Conservation (phyloP, 768 basidiomycete species). For the Mycena epipterygia region DNA sequence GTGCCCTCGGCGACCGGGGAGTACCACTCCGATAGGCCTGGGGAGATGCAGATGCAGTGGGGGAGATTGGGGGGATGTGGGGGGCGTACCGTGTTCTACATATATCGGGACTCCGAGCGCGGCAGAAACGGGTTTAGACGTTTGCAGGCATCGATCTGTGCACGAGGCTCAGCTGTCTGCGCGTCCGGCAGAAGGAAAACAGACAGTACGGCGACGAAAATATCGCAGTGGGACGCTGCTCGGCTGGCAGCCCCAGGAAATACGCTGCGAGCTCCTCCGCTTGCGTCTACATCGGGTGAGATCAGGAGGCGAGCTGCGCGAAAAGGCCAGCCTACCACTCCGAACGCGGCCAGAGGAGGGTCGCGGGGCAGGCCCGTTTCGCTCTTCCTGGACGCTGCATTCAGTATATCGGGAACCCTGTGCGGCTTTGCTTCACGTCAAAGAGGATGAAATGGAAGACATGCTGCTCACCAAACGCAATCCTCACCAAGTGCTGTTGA, state of each 20-base stretch:
- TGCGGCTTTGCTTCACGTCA: neutral
- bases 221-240: conserved; percentile 80
- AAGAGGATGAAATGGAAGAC: neutral
- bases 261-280: conserved; percentile 79
- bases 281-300: conserved; percentile 62
- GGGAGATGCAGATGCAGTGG: neutral
- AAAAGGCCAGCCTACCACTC: conserved; percentile 67
- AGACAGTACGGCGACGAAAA: conserved; percentile 90
- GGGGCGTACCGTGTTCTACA: conserved; percentile 78
- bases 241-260: conserved; percentile 73
- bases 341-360: conserved; percentile 79
- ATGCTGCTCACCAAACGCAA: conserved; percentile 1
- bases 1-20: conserved; percentile 76
- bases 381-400: conserved; percentile 62
- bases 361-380: conserved; percentile 79
- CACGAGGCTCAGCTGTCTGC: neutral
- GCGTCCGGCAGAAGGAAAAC: conserved; percentile 25
- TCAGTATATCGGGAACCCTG: conserved; percentile 13
- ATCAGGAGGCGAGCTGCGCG: neutral
- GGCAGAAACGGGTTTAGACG: conserved; percentile 72
- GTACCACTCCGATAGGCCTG: conserved; percentile 86
- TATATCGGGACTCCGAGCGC: conserved; percentile 78
- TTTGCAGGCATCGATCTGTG: conserved; percentile 90
- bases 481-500: conserved; percentile 72
- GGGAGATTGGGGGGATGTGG: neutral